These are phyloP conservation scores for Ephemerocybe angulata DNA, from an alignment of 768 basidiomycete species.

Conservation along the genomic window DNA sequence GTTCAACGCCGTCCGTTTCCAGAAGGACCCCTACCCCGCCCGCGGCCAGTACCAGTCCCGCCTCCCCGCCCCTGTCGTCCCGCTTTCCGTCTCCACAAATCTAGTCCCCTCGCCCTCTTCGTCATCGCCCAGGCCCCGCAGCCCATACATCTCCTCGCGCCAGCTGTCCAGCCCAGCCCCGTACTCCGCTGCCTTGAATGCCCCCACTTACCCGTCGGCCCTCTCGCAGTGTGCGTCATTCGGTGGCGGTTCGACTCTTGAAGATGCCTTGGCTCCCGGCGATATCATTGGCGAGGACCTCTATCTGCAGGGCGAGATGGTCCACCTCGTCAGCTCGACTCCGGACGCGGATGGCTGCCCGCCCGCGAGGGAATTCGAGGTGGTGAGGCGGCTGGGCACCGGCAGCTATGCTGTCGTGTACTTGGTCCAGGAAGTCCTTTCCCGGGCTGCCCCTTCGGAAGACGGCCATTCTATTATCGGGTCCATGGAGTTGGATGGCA, in stretches of 20 bases:
- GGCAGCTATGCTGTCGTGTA: constrained; percentile 95
- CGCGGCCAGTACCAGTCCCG: constrained; percentile 19
- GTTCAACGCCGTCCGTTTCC: constrained; percentile 35
- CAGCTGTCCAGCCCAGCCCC: constrained; percentile 28
- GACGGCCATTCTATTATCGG: constrained; percentile 57
- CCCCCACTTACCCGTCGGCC: constrained; percentile 22
- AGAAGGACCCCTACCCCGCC: constrained; percentile 33
- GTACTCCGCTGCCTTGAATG: constrained; percentile 19
- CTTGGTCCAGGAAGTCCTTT: constrained; percentile 73
- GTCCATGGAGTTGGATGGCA: constrained; percentile 50
- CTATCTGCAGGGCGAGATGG: constrained; percentile 60
- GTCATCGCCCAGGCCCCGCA: constrained; percentile 35
- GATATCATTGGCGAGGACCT: constrained; percentile 72
- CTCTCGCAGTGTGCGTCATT: constrained; percentile 34
- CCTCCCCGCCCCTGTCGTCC: constrained; percentile 20
- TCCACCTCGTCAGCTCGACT: constrained; percentile 51
- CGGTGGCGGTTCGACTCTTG: constrained; percentile 37
- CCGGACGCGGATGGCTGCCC: constrained; percentile 32
- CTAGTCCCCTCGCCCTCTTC: constrained; percentile 33
- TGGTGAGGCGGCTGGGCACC: constrained; percentile 80
- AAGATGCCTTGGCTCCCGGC: constrained; percentile 68
- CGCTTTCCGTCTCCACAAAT: constrained; percentile 29
- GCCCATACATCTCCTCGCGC: constrained; percentile 37
- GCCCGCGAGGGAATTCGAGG: constrained; percentile 71
- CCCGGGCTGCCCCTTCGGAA: constrained; percentile 45